Conservation (phyloP, 208 protist species). For the Leishmania mexicana region DNA sequence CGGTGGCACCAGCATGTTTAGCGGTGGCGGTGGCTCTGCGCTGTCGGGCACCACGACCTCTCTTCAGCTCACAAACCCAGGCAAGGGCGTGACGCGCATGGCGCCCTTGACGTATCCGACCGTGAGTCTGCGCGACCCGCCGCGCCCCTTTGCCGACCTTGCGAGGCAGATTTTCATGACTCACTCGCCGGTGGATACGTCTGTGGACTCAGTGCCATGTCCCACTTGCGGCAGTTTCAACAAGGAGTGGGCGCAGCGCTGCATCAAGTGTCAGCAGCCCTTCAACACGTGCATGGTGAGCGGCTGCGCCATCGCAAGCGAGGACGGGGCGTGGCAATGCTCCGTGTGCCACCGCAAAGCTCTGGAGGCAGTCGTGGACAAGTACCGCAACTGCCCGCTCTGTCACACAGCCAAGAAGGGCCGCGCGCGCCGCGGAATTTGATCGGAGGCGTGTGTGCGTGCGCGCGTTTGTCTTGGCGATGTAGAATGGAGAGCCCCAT, state of each 20-base stretch:
- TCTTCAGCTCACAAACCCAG: constrained; percentile 77
- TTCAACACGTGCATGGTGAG: constrained; percentile 91
- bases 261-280: constrained; percentile 77
- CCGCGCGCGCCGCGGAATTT: constrained; percentile 37
- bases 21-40: constrained; percentile 34
- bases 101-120: constrained; percentile 69
- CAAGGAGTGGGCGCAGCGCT: constrained; percentile 90
- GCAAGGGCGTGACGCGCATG: constrained; percentile 50
- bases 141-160: constrained; percentile 88
- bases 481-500: neutral
- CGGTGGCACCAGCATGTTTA: constrained; percentile 14
- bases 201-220: constrained; percentile 76
- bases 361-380: constrained; percentile 70
- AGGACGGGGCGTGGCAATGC: constrained; percentile 83
- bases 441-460: constrained; percentile 13
- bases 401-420: constrained; percentile 87
- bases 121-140: constrained; percentile 67
- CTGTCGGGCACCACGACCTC: constrained; percentile 79
- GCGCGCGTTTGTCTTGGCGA: constrained; percentile 1
- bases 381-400: constrained; percentile 89
- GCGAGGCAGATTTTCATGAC: constrained; percentile 92
- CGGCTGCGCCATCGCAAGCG: constrained; percentile 72
- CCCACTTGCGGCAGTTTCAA: constrained; percentile 84
- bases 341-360: constrained; percentile 84
- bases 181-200: constrained; percentile 85